Evolutionary conservation across 164 flowering plant species (phyloP), one percentile per base, ranked within the genome.

Genomic region (Liquidambar formosana): DNA sequence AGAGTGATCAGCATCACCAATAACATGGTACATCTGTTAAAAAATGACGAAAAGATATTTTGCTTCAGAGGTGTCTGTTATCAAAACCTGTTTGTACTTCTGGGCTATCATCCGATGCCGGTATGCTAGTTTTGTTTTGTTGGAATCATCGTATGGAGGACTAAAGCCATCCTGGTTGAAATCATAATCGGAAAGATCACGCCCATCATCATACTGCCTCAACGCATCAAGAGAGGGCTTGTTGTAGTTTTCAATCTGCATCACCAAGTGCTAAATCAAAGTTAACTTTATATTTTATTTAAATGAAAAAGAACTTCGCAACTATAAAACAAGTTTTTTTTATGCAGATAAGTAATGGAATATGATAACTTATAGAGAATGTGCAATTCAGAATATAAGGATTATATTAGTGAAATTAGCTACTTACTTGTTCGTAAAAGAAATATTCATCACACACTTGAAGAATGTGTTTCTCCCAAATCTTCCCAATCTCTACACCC

Each of bases 381-480:
- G 14, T 18, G 18, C 18, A 56, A 26, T 19, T 56, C n/a, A 45
- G 18, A 57, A n/a, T 8, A 25, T 38, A 18, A 66, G 25, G 8
- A 47, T 3, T 14, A 13, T 56, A 11, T 12, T 25, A 43, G n/a
- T 5, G 23, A 44, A 52, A 69, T 13, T 3, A 2, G 21, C 33
- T 45, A 63, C 82, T 74, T 72, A 91, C 98, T 73, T 91, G 94
- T 65, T 93, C 92, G 72, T 93, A 95, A 63, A 90, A 91, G 88
- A 95, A 93, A 69, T 70, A 62, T 0, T 81, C 76, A 73, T 96
- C 99, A 69, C 87, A 88, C 48, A 89, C 66, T 67, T 82, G 81
- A 71, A 96, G 88, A 71, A 93, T 92, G 70, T 77, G 77, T 2
- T 86, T 79, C 81, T 93, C 99, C 98, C 98, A 95, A 73, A 71